Conservation (phyloP, 768 basidiomycete species). For the Lactarius sp. region DNA sequence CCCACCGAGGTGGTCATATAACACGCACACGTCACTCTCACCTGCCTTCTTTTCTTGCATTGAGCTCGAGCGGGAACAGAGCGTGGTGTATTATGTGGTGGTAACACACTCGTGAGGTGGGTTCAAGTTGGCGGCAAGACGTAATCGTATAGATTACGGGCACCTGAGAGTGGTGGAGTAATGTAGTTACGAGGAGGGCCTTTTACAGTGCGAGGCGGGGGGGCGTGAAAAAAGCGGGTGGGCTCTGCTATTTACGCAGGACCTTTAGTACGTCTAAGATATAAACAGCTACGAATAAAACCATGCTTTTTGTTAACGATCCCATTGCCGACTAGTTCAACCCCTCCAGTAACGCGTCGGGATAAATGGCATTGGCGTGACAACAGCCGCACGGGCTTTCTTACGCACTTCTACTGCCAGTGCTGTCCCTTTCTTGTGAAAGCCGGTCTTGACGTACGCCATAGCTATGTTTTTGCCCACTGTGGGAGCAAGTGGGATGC, state of each 20-base stretch:
- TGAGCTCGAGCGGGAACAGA: background rate
- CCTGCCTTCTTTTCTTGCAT: background rate
- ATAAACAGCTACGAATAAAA: background rate
- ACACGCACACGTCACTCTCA: too few relatives aligned
- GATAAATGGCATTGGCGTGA: conserved; percentile 86
- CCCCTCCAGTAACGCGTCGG: conserved; percentile 80
- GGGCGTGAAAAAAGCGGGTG: background rate
- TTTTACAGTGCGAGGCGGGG: background rate
- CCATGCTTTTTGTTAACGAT: background rate
- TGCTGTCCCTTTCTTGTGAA: conserved; percentile 87
- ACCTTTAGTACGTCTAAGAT: background rate
- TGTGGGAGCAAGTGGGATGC: conserved; percentile 85
- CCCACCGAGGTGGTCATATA: background rate
- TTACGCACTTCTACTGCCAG: conserved; percentile 81
- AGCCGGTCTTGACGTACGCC: conserved; percentile 80
- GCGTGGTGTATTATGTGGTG: too few relatives aligned
- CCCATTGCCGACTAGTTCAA: background rate
- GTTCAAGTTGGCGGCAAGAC: too few relatives aligned
- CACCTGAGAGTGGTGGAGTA: background rate
- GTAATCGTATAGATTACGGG: background rate
- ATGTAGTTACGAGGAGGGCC: background rate
- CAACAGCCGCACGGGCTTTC: conserved; percentile 65
- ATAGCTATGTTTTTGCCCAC: conserved; percentile 91
- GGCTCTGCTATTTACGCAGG: background rate
- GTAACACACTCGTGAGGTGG: too few relatives aligned